Percentiles rank a stretch among this genome's conserved stretches.
These are phyloP conservation scores for Angomonas deanei DNA, from an alignment of 208 protist species.

Conservation along the genomic window DNA sequence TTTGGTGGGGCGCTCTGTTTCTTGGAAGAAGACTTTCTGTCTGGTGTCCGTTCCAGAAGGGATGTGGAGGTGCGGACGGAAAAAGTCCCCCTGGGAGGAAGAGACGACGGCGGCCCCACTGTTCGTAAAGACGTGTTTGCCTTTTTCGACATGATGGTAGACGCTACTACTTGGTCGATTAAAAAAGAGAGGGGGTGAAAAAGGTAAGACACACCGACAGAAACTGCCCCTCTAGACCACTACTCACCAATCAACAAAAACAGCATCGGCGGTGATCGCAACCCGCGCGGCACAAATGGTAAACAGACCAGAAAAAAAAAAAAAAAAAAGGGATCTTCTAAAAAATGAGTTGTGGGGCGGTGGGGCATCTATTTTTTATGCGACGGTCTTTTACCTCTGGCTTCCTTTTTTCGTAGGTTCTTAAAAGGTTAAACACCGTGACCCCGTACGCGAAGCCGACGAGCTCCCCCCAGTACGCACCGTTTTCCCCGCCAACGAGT, in stretches of 20 bases:
- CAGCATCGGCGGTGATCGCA: neutral
- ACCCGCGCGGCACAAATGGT: neutral
- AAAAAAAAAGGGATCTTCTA: neutral
- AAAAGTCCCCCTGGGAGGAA: neutral
- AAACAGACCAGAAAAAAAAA: conserved; percentile 11
- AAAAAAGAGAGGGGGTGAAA: too few relatives aligned
- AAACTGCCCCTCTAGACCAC: too few relatives aligned
- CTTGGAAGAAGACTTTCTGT: neutral
- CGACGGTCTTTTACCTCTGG: neutral
- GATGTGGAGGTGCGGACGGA: neutral
- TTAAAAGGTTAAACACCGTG: conserved; percentile 1
- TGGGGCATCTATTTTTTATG: neutral
- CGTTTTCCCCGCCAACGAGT: conserved; percentile 29
- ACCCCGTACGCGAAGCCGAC: conserved; percentile 26
- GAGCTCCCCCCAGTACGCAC: conserved; percentile 79
- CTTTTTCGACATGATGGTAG: too few relatives aligned
- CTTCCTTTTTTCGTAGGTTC: neutral
- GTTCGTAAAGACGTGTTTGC: neutral
- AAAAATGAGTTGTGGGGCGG: neutral
- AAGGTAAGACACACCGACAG: too few relatives aligned
- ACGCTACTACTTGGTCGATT: neutral
- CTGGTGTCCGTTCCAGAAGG: neutral
- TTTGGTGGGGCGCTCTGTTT: neutral
- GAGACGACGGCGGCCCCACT: neutral
- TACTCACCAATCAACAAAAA: too few relatives aligned